phyloP scores from a whole-genome alignment of 768 basidiomycete species.

The Trametes meyenii region DNA sequence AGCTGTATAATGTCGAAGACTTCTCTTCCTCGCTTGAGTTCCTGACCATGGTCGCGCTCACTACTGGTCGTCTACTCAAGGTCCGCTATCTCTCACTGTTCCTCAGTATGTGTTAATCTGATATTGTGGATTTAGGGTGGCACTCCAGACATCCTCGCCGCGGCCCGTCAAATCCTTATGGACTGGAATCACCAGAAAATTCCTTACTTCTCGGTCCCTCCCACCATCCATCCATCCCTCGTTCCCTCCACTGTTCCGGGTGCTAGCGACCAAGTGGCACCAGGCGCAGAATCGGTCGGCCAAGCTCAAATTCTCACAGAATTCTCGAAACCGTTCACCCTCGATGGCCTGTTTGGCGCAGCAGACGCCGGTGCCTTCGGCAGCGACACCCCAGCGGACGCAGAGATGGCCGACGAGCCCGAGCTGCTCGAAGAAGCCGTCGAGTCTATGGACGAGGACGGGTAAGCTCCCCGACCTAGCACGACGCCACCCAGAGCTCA shows the following conservation, averaged over 20 bases:
- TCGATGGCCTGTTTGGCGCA: slow-evolving; percentile 78
- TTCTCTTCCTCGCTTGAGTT: slow-evolving; percentile 79
- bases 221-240: slow-evolving; percentile 74
- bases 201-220: slow-evolving; percentile 83
- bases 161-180: slow-evolving; percentile 78
- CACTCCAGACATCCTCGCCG: slow-evolving; percentile 81
- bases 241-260: slow-evolving; percentile 53
- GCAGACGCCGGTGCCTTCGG: slow-evolving; percentile 84
- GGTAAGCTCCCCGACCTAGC: slow-evolving; percentile 23
- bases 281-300: slow-evolving; percentile 79
- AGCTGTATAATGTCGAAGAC: slow-evolving; percentile 83
- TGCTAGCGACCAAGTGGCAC: slow-evolving; percentile 50
- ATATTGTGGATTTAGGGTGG: slow-evolving; percentile 63
- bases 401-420: slow-evolving; percentile 34
- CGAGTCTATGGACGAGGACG: slow-evolving; percentile 46
- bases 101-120: not conserved
- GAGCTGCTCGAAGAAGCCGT: slow-evolving; percentile 36
- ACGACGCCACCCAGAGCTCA: not conserved
- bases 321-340: slow-evolving; percentile 78
- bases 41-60: slow-evolving; percentile 86
- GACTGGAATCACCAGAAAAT: slow-evolving; percentile 99
- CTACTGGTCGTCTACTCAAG: slow-evolving; percentile 82
- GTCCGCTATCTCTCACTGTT: slow-evolving; percentile 37
- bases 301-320: slow-evolving; percentile 75
- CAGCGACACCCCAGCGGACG: slow-evolving; percentile 33